phyloP scores from a whole-genome alignment of 1,139 yeast genomes.

The Yamadazyma membranifaciens region DNA sequence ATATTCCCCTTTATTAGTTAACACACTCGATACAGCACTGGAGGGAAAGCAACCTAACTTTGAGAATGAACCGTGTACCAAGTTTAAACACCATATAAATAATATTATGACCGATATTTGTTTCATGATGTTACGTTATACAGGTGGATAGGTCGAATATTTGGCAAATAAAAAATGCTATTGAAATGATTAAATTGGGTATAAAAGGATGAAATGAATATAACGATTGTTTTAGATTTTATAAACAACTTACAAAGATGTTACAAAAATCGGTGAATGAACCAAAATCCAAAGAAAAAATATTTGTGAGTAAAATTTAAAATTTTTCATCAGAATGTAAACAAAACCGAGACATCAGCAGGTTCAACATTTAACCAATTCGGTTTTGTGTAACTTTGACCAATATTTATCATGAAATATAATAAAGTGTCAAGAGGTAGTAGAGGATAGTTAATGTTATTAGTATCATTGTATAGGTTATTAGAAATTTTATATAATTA shows the following conservation, averaged over 20 bases:
- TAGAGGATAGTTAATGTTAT: too few species aligned
- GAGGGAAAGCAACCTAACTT: conserved; percentile 35
- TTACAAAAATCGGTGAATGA: not conserved
- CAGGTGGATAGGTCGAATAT: not conserved
- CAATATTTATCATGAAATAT: too few species aligned
- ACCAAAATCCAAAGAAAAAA: not conserved
- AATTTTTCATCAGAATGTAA: conserved; percentile 4
- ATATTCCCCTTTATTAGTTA: conserved; percentile 30
- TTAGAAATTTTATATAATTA: too few species aligned
- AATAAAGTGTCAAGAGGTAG: too few species aligned
- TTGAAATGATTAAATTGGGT: not conserved
- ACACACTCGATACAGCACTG: conserved; percentile 21
- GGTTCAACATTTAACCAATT: not conserved
- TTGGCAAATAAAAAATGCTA: not conserved
- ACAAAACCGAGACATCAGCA: not conserved
- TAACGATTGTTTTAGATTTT: not conserved
- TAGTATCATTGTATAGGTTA: too few species aligned
- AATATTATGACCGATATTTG: conserved; percentile 3
- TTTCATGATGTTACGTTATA: conserved; percentile 1
- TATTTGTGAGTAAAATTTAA: conserved; percentile 1
- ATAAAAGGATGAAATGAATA: not conserved
- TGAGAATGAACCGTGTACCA: conserved; percentile 16
- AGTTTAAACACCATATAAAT: not conserved
- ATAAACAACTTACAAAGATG: too few species aligned
- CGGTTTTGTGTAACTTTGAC: too few species aligned